Evolutionary conservation across 352 stramenopile genomes (phyloP), one percentile per base, ranked within the genome.

Genomic region (Pythium vanterpoolii): DNA sequence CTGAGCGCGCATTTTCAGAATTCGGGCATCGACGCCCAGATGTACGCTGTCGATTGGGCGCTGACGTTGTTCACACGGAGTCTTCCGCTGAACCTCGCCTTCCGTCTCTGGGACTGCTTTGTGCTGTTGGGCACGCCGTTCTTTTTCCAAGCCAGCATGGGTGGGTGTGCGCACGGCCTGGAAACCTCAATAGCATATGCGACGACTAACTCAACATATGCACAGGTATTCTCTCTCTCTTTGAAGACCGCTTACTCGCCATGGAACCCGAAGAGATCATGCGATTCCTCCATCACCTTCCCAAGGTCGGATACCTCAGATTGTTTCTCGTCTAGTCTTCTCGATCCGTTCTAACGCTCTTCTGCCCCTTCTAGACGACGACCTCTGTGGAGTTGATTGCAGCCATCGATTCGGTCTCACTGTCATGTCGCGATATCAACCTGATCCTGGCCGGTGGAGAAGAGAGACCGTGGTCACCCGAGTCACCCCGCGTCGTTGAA

Each of bases 141-240:
- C 65, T 93, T 95, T 68, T 95, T 95, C 60, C 86, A 93, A 50
- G 83, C 83, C 7, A 91, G 82, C 66, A 86, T 95, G 66, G 86
- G 85, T 93, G 66, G 53, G 71, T 54, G 1, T 28, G 47, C 26
- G 7, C 42, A 7, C 14, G 7, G 3, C 18, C 2, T 34, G 5
- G 16, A 33, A 6, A 6, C 48, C 57, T 3, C 24, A 19, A 23
- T 38, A 14, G 16, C 2, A 14, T 14, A 38, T 38, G 38, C n/a
- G 28, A 39, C 16, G 3, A 27, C 51, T 59, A 4, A 57, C n/a
- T 5, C n/a, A 5, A 18, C 11, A 14, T 21, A 14, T 13, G 30
- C 5, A 31, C 10, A 95, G 86, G 79, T 21, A 69, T 95, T 21
- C 53, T 95, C 27, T 62, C 70, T 19, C 67, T 95, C 47, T 92